Conservation (phyloP, 306 rosid species). For the Delonix regia region DNA sequence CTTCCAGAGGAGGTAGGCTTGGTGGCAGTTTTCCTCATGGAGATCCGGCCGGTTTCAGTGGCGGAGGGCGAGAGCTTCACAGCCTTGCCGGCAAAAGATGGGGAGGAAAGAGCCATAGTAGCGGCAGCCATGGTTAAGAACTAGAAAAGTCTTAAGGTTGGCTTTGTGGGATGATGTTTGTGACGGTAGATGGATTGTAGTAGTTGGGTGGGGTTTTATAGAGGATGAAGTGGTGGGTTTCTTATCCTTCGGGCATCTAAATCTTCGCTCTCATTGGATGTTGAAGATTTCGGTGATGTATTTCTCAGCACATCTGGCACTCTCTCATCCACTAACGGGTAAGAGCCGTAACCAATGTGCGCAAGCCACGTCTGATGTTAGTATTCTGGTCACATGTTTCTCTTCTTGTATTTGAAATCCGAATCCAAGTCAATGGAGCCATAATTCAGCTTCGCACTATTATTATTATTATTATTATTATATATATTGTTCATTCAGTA, state of each 20-base stretch:
- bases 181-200: not conserved
- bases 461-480: too few relatives aligned
- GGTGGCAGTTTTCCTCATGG: slow-evolving; percentile 48
- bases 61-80: slow-evolving; percentile 45
- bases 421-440: not conserved
- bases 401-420: too few relatives aligned
- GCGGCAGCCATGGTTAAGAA: slow-evolving; percentile 51
- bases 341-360: not conserved
- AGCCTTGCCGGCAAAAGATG: slow-evolving; percentile 57
- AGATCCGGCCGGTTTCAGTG: slow-evolving; percentile 39
- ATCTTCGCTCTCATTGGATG: slow-evolving; percentile 2
- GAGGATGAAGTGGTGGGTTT: not conserved
- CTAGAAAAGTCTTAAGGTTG: not conserved
- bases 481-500: too few relatives aligned
- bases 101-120: slow-evolving; percentile 67
- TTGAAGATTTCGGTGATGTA: not conserved
- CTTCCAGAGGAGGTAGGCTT: slow-evolving; percentile 48
- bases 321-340: not conserved
- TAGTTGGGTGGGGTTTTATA: not conserved
- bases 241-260: not conserved
- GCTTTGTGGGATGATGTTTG: not conserved
- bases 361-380: not conserved
- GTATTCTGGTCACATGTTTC: not conserved
- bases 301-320: not conserved
- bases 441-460: not conserved